These are phyloP conservation scores for Byssoonygena ceratinophila DNA, from an alignment of 2,329 filamentous ascomycete genomes.

Conservation along the genomic window DNA sequence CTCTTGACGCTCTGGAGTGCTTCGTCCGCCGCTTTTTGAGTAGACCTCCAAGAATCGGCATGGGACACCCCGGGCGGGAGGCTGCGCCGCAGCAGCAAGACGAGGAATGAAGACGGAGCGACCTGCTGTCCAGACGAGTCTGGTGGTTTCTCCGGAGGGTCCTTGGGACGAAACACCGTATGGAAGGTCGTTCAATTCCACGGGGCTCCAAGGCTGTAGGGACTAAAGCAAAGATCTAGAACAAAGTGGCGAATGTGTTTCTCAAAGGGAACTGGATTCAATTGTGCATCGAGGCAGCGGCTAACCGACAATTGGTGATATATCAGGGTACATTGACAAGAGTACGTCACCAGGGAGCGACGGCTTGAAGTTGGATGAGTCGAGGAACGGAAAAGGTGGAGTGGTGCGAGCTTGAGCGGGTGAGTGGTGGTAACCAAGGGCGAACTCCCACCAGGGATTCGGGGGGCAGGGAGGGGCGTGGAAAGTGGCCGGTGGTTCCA, in stretches of 20 bases:
- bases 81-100: conserved; percentile 4
- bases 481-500: background rate
- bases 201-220: background rate
- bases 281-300: background rate
- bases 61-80: conserved; percentile 32
- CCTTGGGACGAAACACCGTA: background rate
- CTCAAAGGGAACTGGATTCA: background rate
- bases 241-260: background rate
- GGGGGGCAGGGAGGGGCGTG: too few relatives aligned
- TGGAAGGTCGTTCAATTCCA: background rate
- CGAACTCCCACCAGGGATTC: conserved; percentile 8
- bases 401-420: conserved; percentile 1
- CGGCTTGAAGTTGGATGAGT: conserved; percentile 8
- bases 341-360: conserved; percentile 5
- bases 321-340: background rate
- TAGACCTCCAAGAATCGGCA: conserved; percentile 84
- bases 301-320: background rate
- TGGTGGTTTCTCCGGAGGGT: background rate
- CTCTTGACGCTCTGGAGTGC: conserved; percentile 54
- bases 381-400: conserved; percentile 2
- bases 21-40: conserved; percentile 98
- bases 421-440: background rate
- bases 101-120: background rate
- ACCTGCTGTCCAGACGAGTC: background rate
- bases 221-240: background rate